Evolutionary conservation across 164 flowering plant genomes (phyloP), one percentile per base, ranked within the genome.

Genomic region (Chimonanthus praecox): DNA sequence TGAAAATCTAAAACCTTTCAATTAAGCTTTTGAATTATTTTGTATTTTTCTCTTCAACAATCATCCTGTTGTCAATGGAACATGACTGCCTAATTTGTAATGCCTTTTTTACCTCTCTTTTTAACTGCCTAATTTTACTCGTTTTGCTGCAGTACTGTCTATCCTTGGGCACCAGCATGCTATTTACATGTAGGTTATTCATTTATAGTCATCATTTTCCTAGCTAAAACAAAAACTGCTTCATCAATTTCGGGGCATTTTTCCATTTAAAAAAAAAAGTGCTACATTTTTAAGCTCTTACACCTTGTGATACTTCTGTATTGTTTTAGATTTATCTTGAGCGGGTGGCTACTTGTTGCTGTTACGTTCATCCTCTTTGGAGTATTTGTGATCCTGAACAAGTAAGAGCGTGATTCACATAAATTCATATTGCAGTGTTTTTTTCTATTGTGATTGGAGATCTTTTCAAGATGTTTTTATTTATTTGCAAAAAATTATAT

Each of bases 301-400:
- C 33, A 33, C 33, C 33, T 33, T 33, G 33, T 33, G 33, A 1
- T 33, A 33, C 33, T 33, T 33, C 33, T 33, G 33, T 33, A 33
- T 33, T 47, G 20, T 45, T n/a, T 6, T 75, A 94, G 99, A 83
- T 91, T 92, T 75, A 80, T 94, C n/a, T 58, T 87, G 20, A 86
- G 94, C 73, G 99, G 97, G 71, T 92, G 99, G 99, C 72, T 94
- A 50, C 92, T 94, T 70, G 99, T 92, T 71, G 90, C 93, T 5
- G 72, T 89, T 47, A 90, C 97, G 45, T 89, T 92, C 80, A 80
- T 91, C 74, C 92, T 94, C 64, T 91, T 89, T 82, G 97, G 99
- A 73, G 85, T 84, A 63, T 92, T 91, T 72, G 82, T 90, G 4
- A 84, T 94, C 70, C 80, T 92, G 16, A 80, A 90, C 87, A 91